phyloP scores from a whole-genome alignment of 2,329 filamentous ascomycete genomes.

The Lithohypha guttulata region DNA sequence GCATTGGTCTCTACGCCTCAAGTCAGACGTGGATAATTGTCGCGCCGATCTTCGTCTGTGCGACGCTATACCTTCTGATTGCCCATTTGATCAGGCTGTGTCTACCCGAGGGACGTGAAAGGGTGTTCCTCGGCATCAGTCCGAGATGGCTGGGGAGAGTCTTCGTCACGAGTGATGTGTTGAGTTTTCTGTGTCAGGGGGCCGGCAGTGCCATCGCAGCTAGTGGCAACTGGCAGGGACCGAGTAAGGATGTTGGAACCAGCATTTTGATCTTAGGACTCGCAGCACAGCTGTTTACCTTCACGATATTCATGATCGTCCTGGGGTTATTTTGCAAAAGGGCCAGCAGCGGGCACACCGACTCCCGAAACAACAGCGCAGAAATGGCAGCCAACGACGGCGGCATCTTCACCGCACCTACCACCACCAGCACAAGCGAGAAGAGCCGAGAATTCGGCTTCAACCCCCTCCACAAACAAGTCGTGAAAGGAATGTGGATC shows the following conservation, averaged over 20 bases:
- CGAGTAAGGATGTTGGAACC: slow-evolving; percentile 15
- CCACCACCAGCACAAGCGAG: no score
- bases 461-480: slow-evolving; percentile 19
- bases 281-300: slow-evolving; percentile 23
- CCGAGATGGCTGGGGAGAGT: slow-evolving; percentile 34
- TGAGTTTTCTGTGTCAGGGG: slow-evolving; percentile 37
- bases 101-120: slow-evolving; percentile 22
- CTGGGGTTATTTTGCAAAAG: slow-evolving; percentile 21
- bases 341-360: no score
- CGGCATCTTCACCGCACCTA: no score
- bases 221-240: slow-evolving; percentile 34
- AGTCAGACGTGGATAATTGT: slow-evolving; percentile 37
- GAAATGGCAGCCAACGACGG: slow-evolving; percentile 10
- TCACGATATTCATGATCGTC: slow-evolving; percentile 22
- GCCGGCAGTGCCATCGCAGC: slow-evolving; percentile 36
- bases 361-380: no score
- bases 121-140: slow-evolving; percentile 27
- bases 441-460: slow-evolving; percentile 31
- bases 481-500: slow-evolving; percentile 30
- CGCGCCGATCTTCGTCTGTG: slow-evolving; percentile 40
- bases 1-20: slow-evolving; percentile 31
- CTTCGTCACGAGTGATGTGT: slow-evolving; percentile 38
- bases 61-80: slow-evolving; percentile 43
- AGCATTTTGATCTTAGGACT: slow-evolving; percentile 22
- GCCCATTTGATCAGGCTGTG: slow-evolving; percentile 36